Conservation (phyloP, 1,284 basidiomycete genomes). For the Mycosarcoma mackinlayi region DNA sequence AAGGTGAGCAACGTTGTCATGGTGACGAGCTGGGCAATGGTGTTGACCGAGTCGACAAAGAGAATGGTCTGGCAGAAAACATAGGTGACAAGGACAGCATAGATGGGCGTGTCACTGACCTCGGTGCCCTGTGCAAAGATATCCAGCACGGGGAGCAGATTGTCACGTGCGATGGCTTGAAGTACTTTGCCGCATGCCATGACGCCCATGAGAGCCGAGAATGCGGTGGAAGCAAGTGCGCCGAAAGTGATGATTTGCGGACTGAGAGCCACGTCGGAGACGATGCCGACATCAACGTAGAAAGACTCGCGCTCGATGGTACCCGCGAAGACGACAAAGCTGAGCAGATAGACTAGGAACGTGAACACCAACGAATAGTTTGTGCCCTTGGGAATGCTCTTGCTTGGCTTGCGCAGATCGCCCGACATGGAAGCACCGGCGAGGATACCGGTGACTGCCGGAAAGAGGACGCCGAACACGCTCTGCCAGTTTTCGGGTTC, state of each 20-base stretch:
- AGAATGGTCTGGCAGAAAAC: constrained; percentile 63
- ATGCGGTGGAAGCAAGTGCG: constrained; percentile 64
- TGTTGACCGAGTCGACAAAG: constrained; percentile 66
- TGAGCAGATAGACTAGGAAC: constrained; percentile 59
- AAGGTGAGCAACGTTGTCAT: constrained; percentile 68
- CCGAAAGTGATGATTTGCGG: constrained; percentile 65
- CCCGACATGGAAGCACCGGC: constrained; percentile 68
- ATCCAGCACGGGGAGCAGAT: constrained; percentile 61
- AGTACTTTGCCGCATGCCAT: constrained; percentile 67
- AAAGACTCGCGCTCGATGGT: constrained; percentile 64
- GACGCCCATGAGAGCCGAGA: constrained; percentile 67
- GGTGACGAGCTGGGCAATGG: constrained; percentile 67
- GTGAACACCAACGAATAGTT: constrained; percentile 66
- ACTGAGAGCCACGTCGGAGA: constrained; percentile 63
- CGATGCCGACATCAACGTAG: constrained; percentile 64
- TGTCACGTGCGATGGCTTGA: constrained; percentile 66
- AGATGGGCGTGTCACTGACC: constrained; percentile 62
- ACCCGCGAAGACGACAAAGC: constrained; percentile 64
- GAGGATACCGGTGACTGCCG: constrained; percentile 65
- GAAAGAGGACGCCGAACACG: constrained; percentile 67
- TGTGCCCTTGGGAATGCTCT: constrained; percentile 68
- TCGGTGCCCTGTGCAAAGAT: constrained; percentile 66
- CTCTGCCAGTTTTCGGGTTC: constrained; percentile 60
- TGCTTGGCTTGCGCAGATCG: constrained; percentile 67
- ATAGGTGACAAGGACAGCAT: constrained; percentile 63